phyloP scores from a whole-genome alignment of 805 yeast species.

The Saccharomycopsis selenospora region DNA sequence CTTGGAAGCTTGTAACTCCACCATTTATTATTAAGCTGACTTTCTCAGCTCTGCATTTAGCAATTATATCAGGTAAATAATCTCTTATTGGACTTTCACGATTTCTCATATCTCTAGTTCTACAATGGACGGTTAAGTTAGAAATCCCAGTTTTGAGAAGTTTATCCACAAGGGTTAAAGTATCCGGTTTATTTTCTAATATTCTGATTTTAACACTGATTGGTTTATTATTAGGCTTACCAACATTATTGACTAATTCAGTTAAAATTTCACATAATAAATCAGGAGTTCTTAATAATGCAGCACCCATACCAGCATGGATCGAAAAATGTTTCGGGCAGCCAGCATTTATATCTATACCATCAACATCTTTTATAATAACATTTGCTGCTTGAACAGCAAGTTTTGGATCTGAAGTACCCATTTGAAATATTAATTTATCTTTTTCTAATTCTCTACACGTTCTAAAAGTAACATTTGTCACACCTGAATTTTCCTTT shows the following conservation, averaged over 20 bases:
- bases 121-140: slow-evolving; percentile 85
- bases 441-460: slow-evolving; percentile 53
- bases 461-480: slow-evolving; percentile 67
- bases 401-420: slow-evolving; percentile 72
- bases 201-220: slow-evolving; percentile 88
- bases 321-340: slow-evolving; percentile 95
- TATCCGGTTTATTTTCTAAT: slow-evolving; percentile 53
- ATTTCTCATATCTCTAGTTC: slow-evolving; percentile 83
- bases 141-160: slow-evolving; percentile 72
- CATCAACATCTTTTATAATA: slow-evolving; percentile 81
- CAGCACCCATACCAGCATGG: slow-evolving; percentile 98
- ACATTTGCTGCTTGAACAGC: slow-evolving; percentile 85
- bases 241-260: slow-evolving; percentile 70
- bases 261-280: slow-evolving; percentile 59
- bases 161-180: slow-evolving; percentile 50
- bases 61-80: slow-evolving; percentile 54
- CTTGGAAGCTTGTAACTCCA: slow-evolving; percentile 48
- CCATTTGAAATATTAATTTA: slow-evolving; percentile 79
- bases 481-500: slow-evolving; percentile 38
- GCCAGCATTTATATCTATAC: slow-evolving; percentile 91
- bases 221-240: slow-evolving; percentile 66
- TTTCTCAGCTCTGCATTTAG: slow-evolving; percentile 50
- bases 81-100: slow-evolving; percentile 74
- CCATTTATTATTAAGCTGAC: slow-evolving; percentile 83
- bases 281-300: slow-evolving; percentile 76